phyloP scores from a whole-genome alignment of 306 rosid genomes.

The Cyclanthera cordifolia region DNA sequence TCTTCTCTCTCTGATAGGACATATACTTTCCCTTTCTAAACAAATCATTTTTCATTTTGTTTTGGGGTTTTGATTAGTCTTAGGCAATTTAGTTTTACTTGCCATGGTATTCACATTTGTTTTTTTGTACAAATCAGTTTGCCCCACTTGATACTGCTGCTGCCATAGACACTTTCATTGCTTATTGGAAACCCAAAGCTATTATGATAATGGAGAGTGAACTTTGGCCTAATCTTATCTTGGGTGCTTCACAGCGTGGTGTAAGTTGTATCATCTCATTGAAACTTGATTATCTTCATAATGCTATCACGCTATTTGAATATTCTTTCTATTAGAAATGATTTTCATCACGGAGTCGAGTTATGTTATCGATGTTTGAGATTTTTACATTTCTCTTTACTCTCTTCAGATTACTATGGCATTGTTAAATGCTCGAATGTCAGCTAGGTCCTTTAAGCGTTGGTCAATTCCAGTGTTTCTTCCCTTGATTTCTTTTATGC shows the following conservation, averaged over 20 bases:
- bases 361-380: conserved; percentile 17
- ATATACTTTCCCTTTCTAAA: neutral
- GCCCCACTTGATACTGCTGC: conserved; percentile 69
- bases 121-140: conserved; percentile 38
- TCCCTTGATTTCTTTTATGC: conserved; percentile 71
- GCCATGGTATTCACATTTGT: conserved; percentile 19
- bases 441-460: conserved; percentile 48
- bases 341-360: neutral
- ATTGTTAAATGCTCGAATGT: conserved; percentile 75
- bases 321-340: neutral
- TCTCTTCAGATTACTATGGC: conserved; percentile 55
- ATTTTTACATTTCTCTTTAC: neutral
- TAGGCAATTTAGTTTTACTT: conserved; percentile 9
- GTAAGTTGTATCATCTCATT: conserved; percentile 38
- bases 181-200: conserved; percentile 71
- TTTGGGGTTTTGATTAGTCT: neutral
- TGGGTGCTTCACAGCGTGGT: conserved; percentile 60
- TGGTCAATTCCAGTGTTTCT: conserved; percentile 65
- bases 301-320: neutral
- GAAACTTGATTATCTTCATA: neutral
- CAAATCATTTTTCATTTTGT: neutral
- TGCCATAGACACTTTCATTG: conserved; percentile 51
- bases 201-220: conserved; percentile 75
- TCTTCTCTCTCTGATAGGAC: neutral
- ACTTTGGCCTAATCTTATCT: conserved; percentile 89